Evolutionary conservation across 2,329 filamentous ascomycete species (phyloP).

Genomic region (Byssochlamys sp.): DNA sequence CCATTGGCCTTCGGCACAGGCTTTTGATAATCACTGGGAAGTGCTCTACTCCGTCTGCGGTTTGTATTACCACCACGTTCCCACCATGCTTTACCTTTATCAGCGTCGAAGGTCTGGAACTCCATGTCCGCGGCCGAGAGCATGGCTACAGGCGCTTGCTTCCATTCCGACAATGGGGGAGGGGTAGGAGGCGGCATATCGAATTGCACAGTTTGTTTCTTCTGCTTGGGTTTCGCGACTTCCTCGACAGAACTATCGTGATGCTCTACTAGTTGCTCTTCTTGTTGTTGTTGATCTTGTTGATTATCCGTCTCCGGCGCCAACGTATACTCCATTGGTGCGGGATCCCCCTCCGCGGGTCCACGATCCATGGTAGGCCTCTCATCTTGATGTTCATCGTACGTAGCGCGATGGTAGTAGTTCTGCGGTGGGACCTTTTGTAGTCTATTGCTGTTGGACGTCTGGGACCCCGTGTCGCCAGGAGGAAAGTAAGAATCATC

Average conservation of each 20-base stretch:
- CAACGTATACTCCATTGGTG: neutral
- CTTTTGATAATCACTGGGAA: conserved; percentile 26
- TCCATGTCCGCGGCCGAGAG: conserved; percentile 53
- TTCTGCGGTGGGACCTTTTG: neutral
- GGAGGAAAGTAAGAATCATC: neutral
- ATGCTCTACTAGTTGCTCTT: neutral
- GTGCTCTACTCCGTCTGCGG: conserved; percentile 39
- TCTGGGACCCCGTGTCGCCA: neutral
- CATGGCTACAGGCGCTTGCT: conserved; percentile 54
- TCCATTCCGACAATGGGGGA: conserved; percentile 54
- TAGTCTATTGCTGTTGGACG: neutral
- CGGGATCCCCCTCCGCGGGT: conserved; percentile 2
- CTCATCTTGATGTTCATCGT: neutral
- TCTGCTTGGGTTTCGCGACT: conserved; percentile 21
- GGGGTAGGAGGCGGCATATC: conserved; percentile 38
- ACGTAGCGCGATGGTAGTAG: neutral
- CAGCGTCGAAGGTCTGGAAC: conserved; percentile 39
- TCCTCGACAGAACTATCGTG: conserved; percentile 3
- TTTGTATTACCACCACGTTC: conserved; percentile 48
- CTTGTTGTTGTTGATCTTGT: neutral
- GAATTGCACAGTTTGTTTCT: conserved; percentile 36
- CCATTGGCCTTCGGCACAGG: conserved; percentile 24
- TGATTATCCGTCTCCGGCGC: neutral
- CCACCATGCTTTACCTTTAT: conserved; percentile 64
- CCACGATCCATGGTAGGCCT: neutral